Base-by-base conservation (phyloP, 768 basidiomycete genomes). In the Boletus bicolor region DNA sequence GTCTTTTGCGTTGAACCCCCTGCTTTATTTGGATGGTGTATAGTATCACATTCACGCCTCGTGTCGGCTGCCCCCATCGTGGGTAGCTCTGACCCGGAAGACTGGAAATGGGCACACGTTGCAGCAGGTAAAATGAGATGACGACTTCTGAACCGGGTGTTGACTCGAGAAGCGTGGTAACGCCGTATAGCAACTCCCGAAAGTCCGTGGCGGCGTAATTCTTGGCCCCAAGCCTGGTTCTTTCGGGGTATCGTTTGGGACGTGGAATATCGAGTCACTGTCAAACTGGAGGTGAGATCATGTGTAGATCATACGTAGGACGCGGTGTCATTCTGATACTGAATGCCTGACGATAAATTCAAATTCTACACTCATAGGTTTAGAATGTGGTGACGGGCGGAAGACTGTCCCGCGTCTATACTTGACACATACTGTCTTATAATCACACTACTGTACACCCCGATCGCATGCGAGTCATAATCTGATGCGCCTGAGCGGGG, bases 31-130 rank as follows among this genome's bases (percentile, higher is more conserved):
- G 48, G 44, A 46, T 15, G 37, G 36, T 7, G 30, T 9, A 14
- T 21, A 52, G 6, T 37, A 35, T 54, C 38, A 56, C 35, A 11
- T 42, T 47, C 39, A 36, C 35, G 52, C 64, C 63, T 65, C 64
- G 60, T 62, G 64, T 51, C 47, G 43, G 56, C 38, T 28, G 21
- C 24, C 8, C 41, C 48, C 53, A 35, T 54, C 51, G 45, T 43
- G 51, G 66, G 66, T 17, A 68, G 26, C 15, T 54, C 15, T 43
- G 59, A 32, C 50, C 65, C 65, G 24, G 32, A 7, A 10, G 34
- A 42, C 3, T 38, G 65, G 65, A 49, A 35, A 50, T 26, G 37
- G 28, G 24, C 11, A 19, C 45, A 52, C 43, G 35, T 51, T 36
- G 49, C 50, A 44, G 26, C 17, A 42, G 19, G n/a, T 8, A 37